Conservation (phyloP, 2,329 filamentous ascomycete genomes). For the Penicillium sp. region DNA sequence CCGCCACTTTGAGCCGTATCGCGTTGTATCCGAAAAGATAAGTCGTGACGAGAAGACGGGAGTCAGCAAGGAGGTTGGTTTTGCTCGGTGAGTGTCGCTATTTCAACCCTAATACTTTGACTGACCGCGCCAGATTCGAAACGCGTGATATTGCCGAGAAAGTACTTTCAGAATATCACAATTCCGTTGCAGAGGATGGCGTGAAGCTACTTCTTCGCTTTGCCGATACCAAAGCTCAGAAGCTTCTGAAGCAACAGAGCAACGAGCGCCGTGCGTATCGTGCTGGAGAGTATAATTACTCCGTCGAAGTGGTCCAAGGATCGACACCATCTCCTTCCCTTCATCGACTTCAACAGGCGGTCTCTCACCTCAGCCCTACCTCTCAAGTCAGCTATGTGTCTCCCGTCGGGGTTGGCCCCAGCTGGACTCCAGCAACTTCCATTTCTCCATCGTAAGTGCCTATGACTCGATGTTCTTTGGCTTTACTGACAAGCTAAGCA, state of each 20-base stretch:
- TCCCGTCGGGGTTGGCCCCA: constrained; percentile 45
- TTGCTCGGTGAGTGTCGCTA: constrained; percentile 72
- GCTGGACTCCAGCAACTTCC: constrained; percentile 54
- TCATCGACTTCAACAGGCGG: constrained; percentile 46
- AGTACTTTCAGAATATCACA: constrained; percentile 86
- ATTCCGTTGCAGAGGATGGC: constrained; percentile 76
- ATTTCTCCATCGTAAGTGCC: constrained; percentile 53
- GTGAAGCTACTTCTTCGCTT: constrained; percentile 93
- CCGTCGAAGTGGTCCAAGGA: constrained; percentile 52
- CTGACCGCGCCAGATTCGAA: constrained; percentile 71
- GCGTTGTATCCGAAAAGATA: constrained; percentile 92
- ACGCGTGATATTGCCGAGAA: constrained; percentile 86
- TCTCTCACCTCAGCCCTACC: constrained; percentile 47
- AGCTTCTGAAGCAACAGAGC: constrained; percentile 94
- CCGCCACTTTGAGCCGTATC: constrained; percentile 58
- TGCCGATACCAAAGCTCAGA: constrained; percentile 95
- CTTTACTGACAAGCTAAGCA: constrained; percentile 37
- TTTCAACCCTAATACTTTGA: constrained; percentile 9
- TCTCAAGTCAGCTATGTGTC: constrained; percentile 51
- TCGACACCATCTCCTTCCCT: constrained; percentile 50
- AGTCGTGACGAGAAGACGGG: constrained; percentile 84
- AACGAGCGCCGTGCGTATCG: constrained; percentile 94
- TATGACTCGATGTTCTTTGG: not conserved
- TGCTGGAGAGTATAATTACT: constrained; percentile 86
- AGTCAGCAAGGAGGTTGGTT: constrained; percentile 94